phyloP scores from a whole-genome alignment of 306 rosid species.

The Glycine soja region DNA sequence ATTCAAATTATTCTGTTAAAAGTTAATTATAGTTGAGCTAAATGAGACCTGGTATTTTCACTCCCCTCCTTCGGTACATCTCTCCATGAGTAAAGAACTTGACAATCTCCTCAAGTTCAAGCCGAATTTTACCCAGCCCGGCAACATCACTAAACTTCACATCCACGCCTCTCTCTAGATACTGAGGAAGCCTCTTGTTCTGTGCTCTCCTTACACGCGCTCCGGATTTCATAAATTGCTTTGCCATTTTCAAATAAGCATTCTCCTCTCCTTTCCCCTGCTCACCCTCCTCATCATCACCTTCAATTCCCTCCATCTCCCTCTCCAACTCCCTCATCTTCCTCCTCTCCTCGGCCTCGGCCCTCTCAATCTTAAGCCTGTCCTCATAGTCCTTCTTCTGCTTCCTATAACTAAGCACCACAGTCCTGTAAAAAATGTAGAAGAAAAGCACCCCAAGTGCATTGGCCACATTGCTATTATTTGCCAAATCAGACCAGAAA shows the following conservation, averaged over 20 bases:
- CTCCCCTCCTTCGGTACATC: constrained; percentile 94
- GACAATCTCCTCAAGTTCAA: constrained; percentile 98
- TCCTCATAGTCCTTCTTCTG: constrained; percentile 97
- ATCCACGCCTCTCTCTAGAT: constrained; percentile 91
- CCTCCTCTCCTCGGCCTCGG: constrained; percentile 94
- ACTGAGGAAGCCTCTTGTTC: constrained; percentile 80
- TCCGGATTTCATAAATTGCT: constrained; percentile 96
- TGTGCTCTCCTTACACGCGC: constrained; percentile 87
- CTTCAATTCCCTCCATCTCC: constrained; percentile 68
- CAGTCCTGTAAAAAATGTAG: constrained; percentile 77
- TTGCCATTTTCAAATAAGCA: constrained; percentile 85
- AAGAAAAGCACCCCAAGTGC: constrained; percentile 77
- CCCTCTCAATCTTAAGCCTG: constrained; percentile 86
- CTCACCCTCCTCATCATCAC: constrained; percentile 67
- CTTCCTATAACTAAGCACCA: constrained; percentile 82
- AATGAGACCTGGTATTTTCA: constrained; percentile 86
- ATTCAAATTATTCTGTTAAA: constrained; percentile 43
- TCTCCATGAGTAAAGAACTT: constrained; percentile 97
- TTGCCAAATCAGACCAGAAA: constrained; percentile 73
- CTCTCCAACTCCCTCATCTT: constrained; percentile 81
- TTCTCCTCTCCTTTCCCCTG: constrained; percentile 78
- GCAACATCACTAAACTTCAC: constrained; percentile 96
- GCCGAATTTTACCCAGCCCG: constrained; percentile 93
- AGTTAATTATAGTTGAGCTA: constrained; percentile 25
- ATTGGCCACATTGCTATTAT: constrained; percentile 55